Percentiles rank a stretch among this genome's conserved stretches.
Conservation (phyloP, 2,329 filamentous ascomycete genomes). For the Alternaria triticina region DNA sequence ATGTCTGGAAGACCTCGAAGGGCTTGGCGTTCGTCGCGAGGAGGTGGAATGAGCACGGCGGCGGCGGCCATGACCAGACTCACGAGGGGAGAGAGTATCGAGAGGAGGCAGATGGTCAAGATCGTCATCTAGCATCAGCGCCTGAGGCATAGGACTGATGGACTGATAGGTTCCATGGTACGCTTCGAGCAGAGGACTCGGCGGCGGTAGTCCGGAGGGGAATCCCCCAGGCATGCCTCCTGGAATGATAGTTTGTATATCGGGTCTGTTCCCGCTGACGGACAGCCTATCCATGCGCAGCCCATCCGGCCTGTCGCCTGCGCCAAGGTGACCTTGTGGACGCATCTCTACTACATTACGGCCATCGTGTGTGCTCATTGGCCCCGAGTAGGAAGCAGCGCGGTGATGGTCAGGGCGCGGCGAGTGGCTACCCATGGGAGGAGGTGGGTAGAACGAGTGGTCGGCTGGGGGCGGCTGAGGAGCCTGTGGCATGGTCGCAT, state of each 20-base stretch:
- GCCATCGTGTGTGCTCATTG: slow-evolving; percentile 32
- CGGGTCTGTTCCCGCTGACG: slow-evolving; percentile 54
- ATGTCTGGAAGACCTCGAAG: slow-evolving; percentile 28
- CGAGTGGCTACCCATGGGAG: slow-evolving; percentile 37
- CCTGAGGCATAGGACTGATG: slow-evolving; percentile 92
- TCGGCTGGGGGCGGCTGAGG: slow-evolving; percentile 20
- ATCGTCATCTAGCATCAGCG: slow-evolving; percentile 64
- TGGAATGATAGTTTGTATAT: slow-evolving; percentile 47
- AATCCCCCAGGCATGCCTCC: slow-evolving; percentile 32
- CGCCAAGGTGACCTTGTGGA: slow-evolving; percentile 42
- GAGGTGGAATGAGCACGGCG: slow-evolving; percentile 37
- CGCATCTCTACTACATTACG: slow-evolving; percentile 52
- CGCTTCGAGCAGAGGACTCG: slow-evolving; percentile 86
- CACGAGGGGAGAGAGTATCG: slow-evolving; percentile 41
- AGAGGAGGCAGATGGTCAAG: slow-evolving; percentile 54
- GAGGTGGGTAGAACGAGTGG: slow-evolving; percentile 38
- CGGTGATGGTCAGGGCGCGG: slow-evolving; percentile 35
- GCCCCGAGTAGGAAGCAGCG: slow-evolving; percentile 27
- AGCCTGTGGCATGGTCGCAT: slow-evolving; percentile 34
- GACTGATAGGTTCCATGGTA: slow-evolving; percentile 95
- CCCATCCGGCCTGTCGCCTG: slow-evolving; percentile 40
- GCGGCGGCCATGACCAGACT: slow-evolving; percentile 37
- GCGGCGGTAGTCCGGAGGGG: slow-evolving; percentile 62
- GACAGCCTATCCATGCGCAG: slow-evolving; percentile 56
- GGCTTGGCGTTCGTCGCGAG: slow-evolving; percentile 42